Evolutionary conservation across 2,329 filamentous ascomycete species (phyloP).

Genomic region (Stachybotrys elegans): DNA sequence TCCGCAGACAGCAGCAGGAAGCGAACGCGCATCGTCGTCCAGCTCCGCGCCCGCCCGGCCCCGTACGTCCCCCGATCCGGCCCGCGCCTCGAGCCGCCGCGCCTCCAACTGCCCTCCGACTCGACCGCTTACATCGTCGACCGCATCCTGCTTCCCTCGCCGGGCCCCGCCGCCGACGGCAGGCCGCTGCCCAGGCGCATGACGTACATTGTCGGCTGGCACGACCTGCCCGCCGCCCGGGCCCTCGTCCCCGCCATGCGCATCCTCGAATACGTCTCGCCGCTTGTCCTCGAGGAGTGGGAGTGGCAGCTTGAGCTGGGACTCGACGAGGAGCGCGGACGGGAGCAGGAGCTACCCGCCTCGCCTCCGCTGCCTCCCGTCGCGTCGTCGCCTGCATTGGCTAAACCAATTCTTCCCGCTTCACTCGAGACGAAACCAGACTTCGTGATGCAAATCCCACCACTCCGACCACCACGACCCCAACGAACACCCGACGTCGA

Average conservation of each 20-base stretch:
- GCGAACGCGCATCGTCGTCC: conserved; percentile 13
- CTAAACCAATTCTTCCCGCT: no score
- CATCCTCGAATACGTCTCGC: conserved; percentile 55
- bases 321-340: conserved; percentile 32
- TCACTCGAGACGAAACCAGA: no score
- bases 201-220: conserved; percentile 51
- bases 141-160: conserved; percentile 41
- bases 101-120: conserved; percentile 43
- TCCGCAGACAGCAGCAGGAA: no score
- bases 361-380: no score
- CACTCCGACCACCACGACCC: no score
- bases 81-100: conserved; percentile 40
- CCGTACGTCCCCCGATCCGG: conserved; percentile 42
- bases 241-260: conserved; percentile 40
- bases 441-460: no score
- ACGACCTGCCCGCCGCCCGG: conserved; percentile 44
- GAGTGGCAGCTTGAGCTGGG: conserved; percentile 41
- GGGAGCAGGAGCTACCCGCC: no score
- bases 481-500: no score
- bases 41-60: conserved; percentile 11
- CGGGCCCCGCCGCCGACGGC: conserved; percentile 25
- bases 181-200: conserved; percentile 36
- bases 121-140: conserved; percentile 53
- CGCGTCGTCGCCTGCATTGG: no score
- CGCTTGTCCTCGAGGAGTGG: conserved; percentile 50